Evolutionary conservation across 2,329 filamentous ascomycete genomes (phyloP), one percentile per base, ranked within the genome.

Genomic region (Didymella exigua): DNA sequence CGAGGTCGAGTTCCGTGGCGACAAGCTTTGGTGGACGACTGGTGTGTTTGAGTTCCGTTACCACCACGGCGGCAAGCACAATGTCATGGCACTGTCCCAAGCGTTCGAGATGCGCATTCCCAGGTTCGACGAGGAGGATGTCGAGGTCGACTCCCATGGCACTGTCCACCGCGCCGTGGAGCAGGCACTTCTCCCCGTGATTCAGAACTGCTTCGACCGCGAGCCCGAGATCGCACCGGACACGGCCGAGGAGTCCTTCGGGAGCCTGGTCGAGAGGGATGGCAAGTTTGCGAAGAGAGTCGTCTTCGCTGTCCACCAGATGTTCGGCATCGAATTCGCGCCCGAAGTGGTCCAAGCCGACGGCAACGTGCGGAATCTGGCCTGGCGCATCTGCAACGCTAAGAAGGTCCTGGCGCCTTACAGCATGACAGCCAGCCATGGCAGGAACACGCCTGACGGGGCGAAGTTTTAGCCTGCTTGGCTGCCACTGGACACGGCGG

Each of bases 1-100:
- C 37, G 91, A 96, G 72, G 88, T 98, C 69, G 76, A 91, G 11
- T 98, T 99, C 71, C 82, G 87, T 9, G 93, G 95, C 42, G 93
- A 98, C 78, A 96, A 96, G 77, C 83, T 97, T 2, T 99, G 91
- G 88, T 99, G 95, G 95, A 96, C 90, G 0, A 90, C 93, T 58
- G 95, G 95, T 49, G 90, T 96, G 3, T 99, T 96, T 70, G 95
- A 99, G 71, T 96, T 99, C 79, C 87, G 95, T 34, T 97, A 97
- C 77, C 95, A 99, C 76, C 95, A 99, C 76, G 88, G 91, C 64
- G 92, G 92, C 51, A 89, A 89, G 67, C 92, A 99, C 77, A 91
- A 89, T 63, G 93, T 96, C 69, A 95, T 99, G 90, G 86, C 91
- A 16, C 90, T 98, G 57, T 97, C 93, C 5, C 85, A 91, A 63